Conservation (phyloP, 139 green algal genomes). For the Gonium pectorale region DNA sequence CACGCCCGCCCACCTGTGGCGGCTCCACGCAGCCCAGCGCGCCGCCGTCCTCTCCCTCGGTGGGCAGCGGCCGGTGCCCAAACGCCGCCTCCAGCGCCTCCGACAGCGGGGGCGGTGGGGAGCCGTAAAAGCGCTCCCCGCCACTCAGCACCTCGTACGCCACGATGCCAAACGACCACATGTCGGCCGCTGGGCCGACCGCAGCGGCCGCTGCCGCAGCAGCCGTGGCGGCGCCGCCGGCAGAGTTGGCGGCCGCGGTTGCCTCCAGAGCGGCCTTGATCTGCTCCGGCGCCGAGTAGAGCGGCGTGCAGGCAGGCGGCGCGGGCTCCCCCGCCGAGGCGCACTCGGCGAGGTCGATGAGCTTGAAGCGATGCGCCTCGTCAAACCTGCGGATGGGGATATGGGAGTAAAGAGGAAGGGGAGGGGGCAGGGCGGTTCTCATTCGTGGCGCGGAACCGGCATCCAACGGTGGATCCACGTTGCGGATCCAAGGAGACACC, state of each 20-base stretch:
- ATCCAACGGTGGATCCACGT: too few relatives aligned
- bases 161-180: slow-evolving; percentile 41
- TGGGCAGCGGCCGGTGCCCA: slow-evolving; percentile 23
- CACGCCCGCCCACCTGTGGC: slow-evolving; percentile 16
- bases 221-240: too few relatives aligned
- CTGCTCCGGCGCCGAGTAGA: slow-evolving; percentile 40
- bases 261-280: slow-evolving; percentile 22
- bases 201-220: background rate
- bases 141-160: slow-evolving; percentile 24
- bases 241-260: background rate
- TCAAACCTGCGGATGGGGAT: slow-evolving; percentile 33
- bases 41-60: background rate
- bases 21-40: slow-evolving; percentile 16
- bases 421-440: too few relatives aligned
- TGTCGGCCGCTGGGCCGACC: slow-evolving; percentile 26
- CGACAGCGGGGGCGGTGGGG: background rate
- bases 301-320: slow-evolving; percentile 38
- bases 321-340: background rate
- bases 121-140: slow-evolving; percentile 24
- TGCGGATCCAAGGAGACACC: too few relatives aligned
- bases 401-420: background rate
- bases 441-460: too few relatives aligned
- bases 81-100: slow-evolving; percentile 41
- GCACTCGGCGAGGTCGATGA: slow-evolving; percentile 32
- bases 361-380: slow-evolving; percentile 38